Evolutionary conservation across 2,329 filamentous ascomycete genomes (phyloP).

Genomic region (Penicillium fuscoglaucum): DNA sequence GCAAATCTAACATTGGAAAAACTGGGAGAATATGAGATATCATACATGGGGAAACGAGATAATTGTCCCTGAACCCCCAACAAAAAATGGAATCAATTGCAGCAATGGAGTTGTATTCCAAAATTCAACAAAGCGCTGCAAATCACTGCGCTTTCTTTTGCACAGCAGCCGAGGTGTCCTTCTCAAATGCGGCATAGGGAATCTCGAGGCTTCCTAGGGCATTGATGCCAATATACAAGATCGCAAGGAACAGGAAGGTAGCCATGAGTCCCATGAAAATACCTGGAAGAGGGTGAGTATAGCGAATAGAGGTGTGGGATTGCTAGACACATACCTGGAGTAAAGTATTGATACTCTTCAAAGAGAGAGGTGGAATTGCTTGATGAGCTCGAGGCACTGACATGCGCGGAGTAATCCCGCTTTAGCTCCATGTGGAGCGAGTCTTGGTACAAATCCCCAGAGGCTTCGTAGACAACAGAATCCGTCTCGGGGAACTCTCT

Average conservation of each 20-base stretch:
- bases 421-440: constrained; percentile 72
- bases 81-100: constrained; percentile 6
- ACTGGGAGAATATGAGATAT: constrained; percentile 20
- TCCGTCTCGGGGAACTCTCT: constrained; percentile 36
- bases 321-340: constrained; percentile 63
- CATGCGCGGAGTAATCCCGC: constrained; percentile 54
- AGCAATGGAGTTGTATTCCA: constrained; percentile 9
- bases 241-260: constrained; percentile 68
- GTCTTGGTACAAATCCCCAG: constrained; percentile 56
- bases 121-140: constrained; percentile 6
- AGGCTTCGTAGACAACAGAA: constrained; percentile 60
- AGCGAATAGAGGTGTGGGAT: constrained; percentile 1
- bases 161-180: constrained; percentile 85
- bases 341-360: constrained; percentile 93
- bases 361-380: constrained; percentile 56
- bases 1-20: constrained; percentile 1
- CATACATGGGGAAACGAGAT: constrained; percentile 22
- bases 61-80: constrained; percentile 12
- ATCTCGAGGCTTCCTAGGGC: constrained; percentile 81
- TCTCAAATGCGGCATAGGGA: constrained; percentile 92
- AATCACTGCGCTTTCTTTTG: constrained; percentile 74
- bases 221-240: constrained; percentile 74
- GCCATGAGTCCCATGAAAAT: constrained; percentile 85
- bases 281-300: constrained; percentile 51
- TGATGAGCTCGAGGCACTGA: constrained; percentile 37